A percentile compares a stretch with the other conserved stretches of the same genome.
phyloP scores from a whole-genome alignment of 805 yeast genomes.

The Metschnikowia cubensis region DNA sequence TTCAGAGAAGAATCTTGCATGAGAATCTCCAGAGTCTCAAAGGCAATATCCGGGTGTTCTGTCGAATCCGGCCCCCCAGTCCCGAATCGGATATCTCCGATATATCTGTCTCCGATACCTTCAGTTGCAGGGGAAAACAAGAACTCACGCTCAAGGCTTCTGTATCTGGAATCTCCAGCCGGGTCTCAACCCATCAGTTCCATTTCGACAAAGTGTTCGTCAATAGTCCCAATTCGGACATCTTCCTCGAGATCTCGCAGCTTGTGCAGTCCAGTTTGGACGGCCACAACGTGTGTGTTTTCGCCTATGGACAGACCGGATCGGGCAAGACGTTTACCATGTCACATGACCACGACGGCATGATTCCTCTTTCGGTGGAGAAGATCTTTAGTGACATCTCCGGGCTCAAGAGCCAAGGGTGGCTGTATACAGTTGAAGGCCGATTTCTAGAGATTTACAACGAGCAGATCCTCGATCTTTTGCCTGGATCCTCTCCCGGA shows the following conservation, averaged over 20 bases:
- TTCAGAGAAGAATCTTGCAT: slow-evolving; percentile 59
- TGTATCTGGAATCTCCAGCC: background rate
- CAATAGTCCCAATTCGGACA: slow-evolving; percentile 49
- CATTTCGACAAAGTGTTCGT: slow-evolving; percentile 77
- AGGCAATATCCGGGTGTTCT: slow-evolving; percentile 89
- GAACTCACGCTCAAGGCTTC: slow-evolving; percentile 22
- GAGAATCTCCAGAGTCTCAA: slow-evolving; percentile 77
- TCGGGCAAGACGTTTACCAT: slow-evolving; percentile 92
- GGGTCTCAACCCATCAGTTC: slow-evolving; percentile 34
- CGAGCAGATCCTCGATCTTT: slow-evolving; percentile 70
- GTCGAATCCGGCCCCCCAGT: slow-evolving; percentile 66
- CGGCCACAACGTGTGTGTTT: slow-evolving; percentile 88
- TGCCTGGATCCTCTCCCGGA: slow-evolving; percentile 26
- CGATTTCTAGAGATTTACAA: slow-evolving; percentile 89
- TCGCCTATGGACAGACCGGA: slow-evolving; percentile 94
- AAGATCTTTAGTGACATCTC: slow-evolving; percentile 62
- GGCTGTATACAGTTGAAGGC: slow-evolving; percentile 61
- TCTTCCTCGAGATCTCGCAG: slow-evolving; percentile 84
- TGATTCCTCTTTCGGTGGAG: slow-evolving; percentile 71
- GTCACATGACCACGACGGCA: slow-evolving; percentile 68
- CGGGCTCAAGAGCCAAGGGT: slow-evolving; percentile 48
- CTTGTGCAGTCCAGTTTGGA: slow-evolving; percentile 64
- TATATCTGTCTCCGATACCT: slow-evolving; percentile 17
- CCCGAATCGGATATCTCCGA: background rate
- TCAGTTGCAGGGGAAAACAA: slow-evolving; percentile 35